phyloP scores from a whole-genome alignment of 331 rosid species.

The Malus hybrid region DNA sequence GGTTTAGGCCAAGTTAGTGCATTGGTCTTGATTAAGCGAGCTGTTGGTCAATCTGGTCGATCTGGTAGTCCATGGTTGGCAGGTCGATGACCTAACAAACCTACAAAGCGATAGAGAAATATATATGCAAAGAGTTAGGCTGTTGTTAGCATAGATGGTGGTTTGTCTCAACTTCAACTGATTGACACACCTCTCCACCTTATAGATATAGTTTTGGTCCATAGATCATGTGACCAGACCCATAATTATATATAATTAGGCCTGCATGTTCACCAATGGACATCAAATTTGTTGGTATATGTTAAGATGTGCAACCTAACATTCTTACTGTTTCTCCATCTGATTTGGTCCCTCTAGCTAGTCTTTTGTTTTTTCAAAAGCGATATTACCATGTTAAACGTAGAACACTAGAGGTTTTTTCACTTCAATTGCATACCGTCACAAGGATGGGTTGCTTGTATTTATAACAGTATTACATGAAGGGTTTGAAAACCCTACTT shows the following conservation, averaged over 20 bases:
- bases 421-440: no score
- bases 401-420: no score
- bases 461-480: no score
- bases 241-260: neutral
- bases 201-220: neutral
- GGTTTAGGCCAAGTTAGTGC: neutral
- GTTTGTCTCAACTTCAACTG: conserved; percentile 6
- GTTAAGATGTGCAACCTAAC: neutral
- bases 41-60: neutral
- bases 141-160: conserved; percentile 2
- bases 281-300: neutral
- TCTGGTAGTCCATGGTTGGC: neutral
- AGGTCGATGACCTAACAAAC: conserved; percentile 20
- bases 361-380: no score
- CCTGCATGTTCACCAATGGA: neutral
- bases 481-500: no score
- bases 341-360: neutral
- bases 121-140: neutral
- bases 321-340: neutral
- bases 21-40: neutral
- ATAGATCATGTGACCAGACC: neutral
- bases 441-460: no score
- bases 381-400: no score
- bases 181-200: conserved; percentile 5
- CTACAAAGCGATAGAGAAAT: neutral